These are phyloP conservation scores for Moricandia moricandioides DNA, from an alignment of 345 rosid species.

Conservation along the genomic window DNA sequence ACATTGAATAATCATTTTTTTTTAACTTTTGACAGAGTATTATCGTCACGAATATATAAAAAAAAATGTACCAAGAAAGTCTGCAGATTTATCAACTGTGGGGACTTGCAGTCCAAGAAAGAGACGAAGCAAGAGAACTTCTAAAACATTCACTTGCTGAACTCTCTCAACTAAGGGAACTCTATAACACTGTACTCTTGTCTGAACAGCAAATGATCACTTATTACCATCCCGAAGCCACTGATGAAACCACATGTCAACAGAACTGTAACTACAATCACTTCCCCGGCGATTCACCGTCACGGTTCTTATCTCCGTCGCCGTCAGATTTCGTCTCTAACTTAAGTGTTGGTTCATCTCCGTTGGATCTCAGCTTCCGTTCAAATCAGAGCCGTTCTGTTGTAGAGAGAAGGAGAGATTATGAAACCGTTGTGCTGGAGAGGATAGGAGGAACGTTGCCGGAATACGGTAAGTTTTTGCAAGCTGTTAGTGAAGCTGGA, in stretches of 20 bases:
- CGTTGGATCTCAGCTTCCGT: background rate
- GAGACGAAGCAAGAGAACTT: constrained; percentile 31
- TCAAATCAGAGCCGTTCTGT: background rate
- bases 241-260: background rate
- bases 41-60: background rate
- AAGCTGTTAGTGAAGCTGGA: constrained; percentile 41
- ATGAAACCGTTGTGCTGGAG: constrained; percentile 27
- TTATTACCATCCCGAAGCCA: background rate
- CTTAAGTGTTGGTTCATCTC: background rate
- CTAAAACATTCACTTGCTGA: constrained; percentile 9
- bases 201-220: background rate
- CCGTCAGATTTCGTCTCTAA: constrained; percentile 9
- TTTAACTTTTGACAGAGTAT: background rate
- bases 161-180: constrained; percentile 8
- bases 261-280: background rate
- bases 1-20: background rate
- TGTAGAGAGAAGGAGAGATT: constrained; percentile 2
- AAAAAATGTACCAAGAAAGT: constrained; percentile 18
- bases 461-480: constrained; percentile 45
- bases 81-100: constrained; percentile 9
- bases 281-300: constrained; percentile 1
- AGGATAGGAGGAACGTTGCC: constrained; percentile 39
- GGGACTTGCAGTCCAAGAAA: constrained; percentile 30
- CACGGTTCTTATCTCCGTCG: background rate
- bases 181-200: constrained; percentile 1